phyloP scores from a whole-genome alignment of 768 basidiomycete species.

The Psilocybe azurescens region DNA sequence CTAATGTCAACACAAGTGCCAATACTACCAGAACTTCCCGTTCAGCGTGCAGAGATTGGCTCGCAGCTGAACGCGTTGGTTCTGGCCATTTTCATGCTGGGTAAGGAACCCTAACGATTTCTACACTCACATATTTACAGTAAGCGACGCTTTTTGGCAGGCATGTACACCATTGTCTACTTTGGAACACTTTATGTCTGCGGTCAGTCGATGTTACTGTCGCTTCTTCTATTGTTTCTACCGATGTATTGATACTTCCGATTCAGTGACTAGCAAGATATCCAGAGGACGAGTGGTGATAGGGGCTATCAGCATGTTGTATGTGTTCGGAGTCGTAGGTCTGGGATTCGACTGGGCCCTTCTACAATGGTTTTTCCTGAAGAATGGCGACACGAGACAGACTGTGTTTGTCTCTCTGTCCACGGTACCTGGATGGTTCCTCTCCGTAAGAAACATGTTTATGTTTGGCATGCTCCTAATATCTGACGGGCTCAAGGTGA shows the following conservation, averaged over 20 bases:
- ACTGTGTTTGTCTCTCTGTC: neutral
- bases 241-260: too few species aligned
- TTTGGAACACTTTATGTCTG: neutral
- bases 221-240: too few species aligned
- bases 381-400: neutral
- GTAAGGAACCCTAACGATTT: neutral
- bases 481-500: neutral
- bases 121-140: neutral
- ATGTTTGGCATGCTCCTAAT: neutral
- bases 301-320: neutral
- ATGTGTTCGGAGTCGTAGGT: neutral
- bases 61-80: neutral
- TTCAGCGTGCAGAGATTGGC: neutral
- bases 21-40: neutral
- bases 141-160: neutral
- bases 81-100: neutral
- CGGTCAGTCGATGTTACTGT: neutral
- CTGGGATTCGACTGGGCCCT: neutral
- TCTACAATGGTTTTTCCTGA: constrained; percentile 2
- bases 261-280: neutral
- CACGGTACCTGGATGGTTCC: neutral
- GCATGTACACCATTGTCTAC: neutral
- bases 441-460: neutral
- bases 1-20: too few species aligned
- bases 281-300: neutral